phyloP scores from a whole-genome alignment of 495 filamentous ascomycete genomes.

The Hypoxylon perforatum region DNA sequence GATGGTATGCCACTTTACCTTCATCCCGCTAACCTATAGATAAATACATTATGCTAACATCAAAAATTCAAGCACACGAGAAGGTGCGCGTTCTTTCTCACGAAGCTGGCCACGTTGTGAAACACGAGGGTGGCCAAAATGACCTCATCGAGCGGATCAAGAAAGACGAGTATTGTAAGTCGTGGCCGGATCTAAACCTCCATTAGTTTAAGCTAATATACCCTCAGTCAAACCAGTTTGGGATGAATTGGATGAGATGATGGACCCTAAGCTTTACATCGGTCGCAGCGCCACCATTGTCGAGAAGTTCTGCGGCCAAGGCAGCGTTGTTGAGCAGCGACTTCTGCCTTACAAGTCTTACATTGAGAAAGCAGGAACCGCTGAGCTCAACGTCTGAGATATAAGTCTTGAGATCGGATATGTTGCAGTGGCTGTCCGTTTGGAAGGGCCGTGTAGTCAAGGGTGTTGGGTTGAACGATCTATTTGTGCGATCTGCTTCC shows the following conservation, averaged over 20 bases:
- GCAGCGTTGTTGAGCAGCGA: slow-evolving; percentile 42
- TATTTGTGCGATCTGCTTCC: too few species aligned
- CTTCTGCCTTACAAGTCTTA: slow-evolving; percentile 45
- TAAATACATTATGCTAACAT: too few species aligned
- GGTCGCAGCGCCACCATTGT: slow-evolving; percentile 67
- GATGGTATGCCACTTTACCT: too few species aligned
- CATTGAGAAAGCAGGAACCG: slow-evolving; percentile 38
- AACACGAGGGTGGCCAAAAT: slow-evolving; percentile 78
- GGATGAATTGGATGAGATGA: slow-evolving; percentile 76
- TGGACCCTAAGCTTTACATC: slow-evolving; percentile 77
- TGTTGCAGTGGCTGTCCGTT: too few species aligned
- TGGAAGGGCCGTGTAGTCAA: too few species aligned
- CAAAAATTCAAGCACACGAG: slow-evolving; percentile 78
- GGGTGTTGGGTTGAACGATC: too few species aligned
- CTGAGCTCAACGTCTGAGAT: slow-evolving; percentile 44
- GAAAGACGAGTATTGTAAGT: slow-evolving; percentile 70
- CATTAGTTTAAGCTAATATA: too few species aligned
- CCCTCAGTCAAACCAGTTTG: slow-evolving; percentile 73
- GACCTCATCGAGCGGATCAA: slow-evolving; percentile 87
- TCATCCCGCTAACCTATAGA: too few species aligned
- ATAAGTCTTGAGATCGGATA: too few species aligned
- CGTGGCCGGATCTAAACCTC: too few species aligned
- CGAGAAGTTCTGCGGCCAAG: slow-evolving; percentile 55
- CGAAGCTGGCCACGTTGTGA: slow-evolving; percentile 82
- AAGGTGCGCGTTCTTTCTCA: slow-evolving; percentile 89